Evolutionary conservation across 202 grass and related monocot genomes (phyloP).

Genomic region (Bolboschoenoplectus hybrid): DNA sequence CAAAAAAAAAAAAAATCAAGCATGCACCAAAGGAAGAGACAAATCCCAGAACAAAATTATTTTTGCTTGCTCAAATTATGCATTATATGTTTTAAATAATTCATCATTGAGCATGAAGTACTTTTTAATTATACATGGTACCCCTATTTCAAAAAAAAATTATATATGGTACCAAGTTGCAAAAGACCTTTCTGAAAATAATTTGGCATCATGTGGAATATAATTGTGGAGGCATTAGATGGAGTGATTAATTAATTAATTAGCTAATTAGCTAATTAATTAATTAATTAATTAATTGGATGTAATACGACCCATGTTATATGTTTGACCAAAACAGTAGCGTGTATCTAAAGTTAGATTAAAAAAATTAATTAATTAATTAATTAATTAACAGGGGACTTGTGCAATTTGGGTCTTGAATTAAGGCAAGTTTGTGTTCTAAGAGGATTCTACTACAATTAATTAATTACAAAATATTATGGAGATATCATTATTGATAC

Average conservation of each 20-base stretch:
- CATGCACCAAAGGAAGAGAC: not conserved
- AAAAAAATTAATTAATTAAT: not conserved
- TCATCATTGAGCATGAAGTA: not conserved
- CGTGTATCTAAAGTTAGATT: conserved; percentile 12
- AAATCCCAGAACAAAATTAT: conserved; percentile 2
- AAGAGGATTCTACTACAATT: not conserved
- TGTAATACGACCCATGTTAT: conserved; percentile 24
- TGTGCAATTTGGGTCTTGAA: conserved; percentile 10
- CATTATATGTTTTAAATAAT: conserved; percentile 6
- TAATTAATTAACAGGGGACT: not conserved
- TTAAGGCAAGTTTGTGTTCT: not conserved
- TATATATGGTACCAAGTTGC: conserved; percentile 23
- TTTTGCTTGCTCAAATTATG: not conserved
- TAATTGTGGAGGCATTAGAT: not conserved
- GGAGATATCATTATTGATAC: no score
- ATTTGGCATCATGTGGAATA: conserved; percentile 18
- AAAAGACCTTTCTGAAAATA: not conserved
- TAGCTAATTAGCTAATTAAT: no score
- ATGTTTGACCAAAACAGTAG: conserved; percentile 36
- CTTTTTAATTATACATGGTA: not conserved
- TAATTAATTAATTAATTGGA: not conserved
- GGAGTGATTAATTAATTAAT: not conserved
- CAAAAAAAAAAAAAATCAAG: not conserved
- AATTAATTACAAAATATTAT: not conserved
- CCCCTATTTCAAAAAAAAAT: not conserved